Base-by-base conservation (phyloP, 139 green algal species). In the Auxenochlorella pyrenoidosa region DNA sequence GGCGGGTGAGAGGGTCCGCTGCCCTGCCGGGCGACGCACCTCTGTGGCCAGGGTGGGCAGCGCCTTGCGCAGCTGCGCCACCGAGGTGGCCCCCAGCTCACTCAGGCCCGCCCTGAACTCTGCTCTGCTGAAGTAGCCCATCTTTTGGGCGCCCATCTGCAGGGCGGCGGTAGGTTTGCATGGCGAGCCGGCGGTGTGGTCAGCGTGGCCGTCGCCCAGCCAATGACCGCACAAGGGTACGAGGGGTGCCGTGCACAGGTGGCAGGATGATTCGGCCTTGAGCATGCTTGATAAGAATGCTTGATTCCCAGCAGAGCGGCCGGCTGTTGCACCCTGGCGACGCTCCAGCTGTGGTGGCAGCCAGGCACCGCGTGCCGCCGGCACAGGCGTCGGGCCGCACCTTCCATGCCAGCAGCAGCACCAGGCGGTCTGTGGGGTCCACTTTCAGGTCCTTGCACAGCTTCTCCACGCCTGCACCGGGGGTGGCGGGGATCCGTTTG, bases 371-470 rank as follows among this genome's bases (percentile, higher is more conserved):
- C 30, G 59, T 30, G 59, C 59, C 13, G 59, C 28, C 65, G 40
- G 30, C 65, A 43, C 32, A 32, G 32, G 24, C 59, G 28, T 16
- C 13, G 59, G 66, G 38, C 16, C 73, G 44, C 85, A 93, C 83
- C 75, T 93, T 93, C 90, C 90, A 94, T 58, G 92, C 90, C 38
- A 95, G 77, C 66, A 94, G 65, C 21, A 95, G 89, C 38, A 95
- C 94, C 84, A 85, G 75, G 28, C 92, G 75, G 77, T 94, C 88
- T 13, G 88, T 79, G 28, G 93, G 89, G 34, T 92, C 88, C 68
- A 95, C 34, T 19, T 90, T 88, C 65, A 95, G 72, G 59, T 95
- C 93, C 38, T 44, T 51, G 87, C 93, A 95, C 26, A 95, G 87
- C 41, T 71, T 81, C 82, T 95, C 93, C 40, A 95, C 81, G 19